phyloP scores from a whole-genome alignment of 441 rosid genomes.

The Raphanus hybrid region DNA sequence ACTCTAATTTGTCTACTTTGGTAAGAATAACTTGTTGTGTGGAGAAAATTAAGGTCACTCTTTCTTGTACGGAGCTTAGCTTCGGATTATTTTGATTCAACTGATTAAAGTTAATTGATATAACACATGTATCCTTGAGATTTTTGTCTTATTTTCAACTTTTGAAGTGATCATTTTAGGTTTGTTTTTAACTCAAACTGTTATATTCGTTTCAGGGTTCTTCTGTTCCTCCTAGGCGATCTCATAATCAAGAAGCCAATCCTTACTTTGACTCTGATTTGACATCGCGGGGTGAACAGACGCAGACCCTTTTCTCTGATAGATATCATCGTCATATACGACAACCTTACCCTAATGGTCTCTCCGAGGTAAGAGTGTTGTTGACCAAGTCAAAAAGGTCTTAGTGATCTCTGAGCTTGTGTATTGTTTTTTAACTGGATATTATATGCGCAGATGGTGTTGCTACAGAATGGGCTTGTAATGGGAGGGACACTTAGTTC shows the following conservation, averaged over 20 bases:
- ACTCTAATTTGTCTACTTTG: not conserved
- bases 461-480: conserved; percentile 64
- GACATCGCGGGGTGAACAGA: no score
- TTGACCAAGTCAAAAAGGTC: no score
- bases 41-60: not conserved
- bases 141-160: not conserved
- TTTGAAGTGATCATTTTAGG: not conserved
- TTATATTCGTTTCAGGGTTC: conserved; percentile 53
- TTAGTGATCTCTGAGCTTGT: no score
- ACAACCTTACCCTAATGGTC: conserved; percentile 79
- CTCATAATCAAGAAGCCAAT: conserved; percentile 54
- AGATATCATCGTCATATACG: conserved; percentile 70
- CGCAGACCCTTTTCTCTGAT: conserved; percentile 33
- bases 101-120: not conserved
- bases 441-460: conserved; percentile 59
- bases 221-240: conserved; percentile 50
- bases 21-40: not conserved
- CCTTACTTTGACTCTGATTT: conserved; percentile 52
- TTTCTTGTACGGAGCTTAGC: not conserved
- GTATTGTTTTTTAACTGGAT: conserved; percentile 23
- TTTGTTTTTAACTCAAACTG: not conserved
- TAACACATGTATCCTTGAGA: not conserved
- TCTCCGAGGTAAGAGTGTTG: conserved; percentile 68
- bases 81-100: not conserved
- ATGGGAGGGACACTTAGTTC: conserved; percentile 73